Base-by-base conservation (phyloP, 2,329 filamentous ascomycete genomes). In the Aspergillus uvarum region DNA sequence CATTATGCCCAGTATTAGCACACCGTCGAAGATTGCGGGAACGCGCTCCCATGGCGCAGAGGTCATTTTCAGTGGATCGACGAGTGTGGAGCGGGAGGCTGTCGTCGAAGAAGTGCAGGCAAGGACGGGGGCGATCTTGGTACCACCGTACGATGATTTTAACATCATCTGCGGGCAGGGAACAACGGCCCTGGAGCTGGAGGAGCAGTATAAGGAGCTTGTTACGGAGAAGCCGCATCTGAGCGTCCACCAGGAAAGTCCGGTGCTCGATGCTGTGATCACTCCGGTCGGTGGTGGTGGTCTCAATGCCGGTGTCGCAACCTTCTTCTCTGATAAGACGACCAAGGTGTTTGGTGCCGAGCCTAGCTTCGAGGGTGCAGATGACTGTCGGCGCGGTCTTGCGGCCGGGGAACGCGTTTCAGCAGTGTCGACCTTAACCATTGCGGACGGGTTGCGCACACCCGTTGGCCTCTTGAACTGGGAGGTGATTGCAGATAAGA, bases 111-210 rank as follows among this genome's bases (percentile, higher is more conserved):
- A 86, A 4, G 86, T 97, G 5, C 83, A 92, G 1, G 79, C 80
- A 29, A 79, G 87, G 60, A 96, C 91, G 0, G 88, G 89, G 47
- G 92, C 92, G 0, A 86, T 88, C 0, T 80, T 97, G 10, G 84
- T 99, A 4, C 93, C 93, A 56, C 93, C 95, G 0, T 97, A 97
- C 73, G 91, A 98, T 74, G 91, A 98, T 76, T 89, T 90, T 2
- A 87, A 97, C 74, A 92, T 97, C 65, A 89, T 98, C 58, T 85
- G 96, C 0, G 94, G 95, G 0, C 93, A 97, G 79, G 95, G 94
- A n/a, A 98, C 94, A 0, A 81, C 91, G 63, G 93, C 87, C 0
- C 75, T 97, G 5, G 95, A 99, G 76, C 76, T 97, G 35, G 88
- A 92, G 72, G 80, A 84, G 61, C 93, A 98, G 72, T 90, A 88